phyloP scores from a whole-genome alignment of 306 rosid genomes.

The Cucumis hystrix region DNA sequence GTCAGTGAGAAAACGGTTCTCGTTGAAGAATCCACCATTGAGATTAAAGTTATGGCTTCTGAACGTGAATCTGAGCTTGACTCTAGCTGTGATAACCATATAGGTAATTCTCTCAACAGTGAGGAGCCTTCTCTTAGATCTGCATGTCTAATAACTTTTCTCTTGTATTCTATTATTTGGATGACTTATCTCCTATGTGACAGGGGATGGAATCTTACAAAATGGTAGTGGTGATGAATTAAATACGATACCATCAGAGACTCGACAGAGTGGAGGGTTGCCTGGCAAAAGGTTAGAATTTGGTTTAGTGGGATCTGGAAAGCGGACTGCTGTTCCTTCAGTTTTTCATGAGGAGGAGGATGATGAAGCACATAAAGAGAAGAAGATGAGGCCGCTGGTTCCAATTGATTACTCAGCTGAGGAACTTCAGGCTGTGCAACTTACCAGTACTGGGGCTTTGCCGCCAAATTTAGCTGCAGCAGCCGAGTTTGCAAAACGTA shows the following conservation, averaged over 20 bases:
- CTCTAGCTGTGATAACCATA: constrained; percentile 34
- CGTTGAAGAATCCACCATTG: constrained; percentile 32
- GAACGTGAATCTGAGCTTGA: constrained; percentile 30
- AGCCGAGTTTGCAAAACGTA: constrained; percentile 92
- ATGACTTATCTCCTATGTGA: constrained; percentile 8
- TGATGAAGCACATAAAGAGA: constrained; percentile 86
- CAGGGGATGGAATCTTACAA: constrained; percentile 44
- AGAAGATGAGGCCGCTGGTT: constrained; percentile 95
- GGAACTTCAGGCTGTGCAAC: constrained; percentile 84
- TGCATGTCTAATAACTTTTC: not conserved
- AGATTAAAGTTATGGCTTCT: constrained; percentile 23
- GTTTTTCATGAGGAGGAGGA: constrained; percentile 93
- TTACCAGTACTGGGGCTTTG: constrained; percentile 44
- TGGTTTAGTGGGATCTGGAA: constrained; percentile 92
- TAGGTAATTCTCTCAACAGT: constrained; percentile 23
- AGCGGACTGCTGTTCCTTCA: constrained; percentile 82
- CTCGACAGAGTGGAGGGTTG: constrained; percentile 45
- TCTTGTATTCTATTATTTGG: constrained; percentile 2
- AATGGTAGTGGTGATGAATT: constrained; percentile 48
- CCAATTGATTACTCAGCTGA: constrained; percentile 97
- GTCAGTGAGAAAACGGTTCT: constrained; percentile 23
- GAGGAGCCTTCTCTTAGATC: not conserved
- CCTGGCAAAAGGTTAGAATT: constrained; percentile 86
- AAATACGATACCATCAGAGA: constrained; percentile 37
- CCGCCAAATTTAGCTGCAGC: constrained; percentile 92